These are phyloP conservation scores for Chloromonas sp. DNA, from an alignment of 163 green algal genomes.

Conservation along the genomic window DNA sequence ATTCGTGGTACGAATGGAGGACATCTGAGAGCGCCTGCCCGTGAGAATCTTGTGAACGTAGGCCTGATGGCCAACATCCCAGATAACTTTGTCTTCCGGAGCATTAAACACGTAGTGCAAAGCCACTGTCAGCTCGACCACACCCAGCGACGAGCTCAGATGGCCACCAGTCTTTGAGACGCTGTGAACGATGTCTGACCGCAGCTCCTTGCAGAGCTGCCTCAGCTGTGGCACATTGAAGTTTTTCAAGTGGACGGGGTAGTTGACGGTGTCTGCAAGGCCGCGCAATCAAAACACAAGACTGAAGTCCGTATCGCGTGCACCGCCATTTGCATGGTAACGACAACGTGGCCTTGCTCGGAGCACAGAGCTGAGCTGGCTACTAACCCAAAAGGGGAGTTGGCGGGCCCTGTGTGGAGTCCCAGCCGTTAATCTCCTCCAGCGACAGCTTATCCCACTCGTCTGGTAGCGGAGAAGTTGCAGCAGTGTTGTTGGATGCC, in stretches of 20 bases:
- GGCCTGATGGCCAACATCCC: constrained; percentile 85
- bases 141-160: constrained; percentile 90
- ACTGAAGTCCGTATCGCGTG: neutral
- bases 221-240: constrained; percentile 81
- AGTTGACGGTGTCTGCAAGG: constrained; percentile 85
- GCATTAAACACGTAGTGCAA: constrained; percentile 98
- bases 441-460: constrained; percentile 15
- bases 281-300: neutral
- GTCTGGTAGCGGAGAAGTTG: neutral
- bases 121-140: constrained; percentile 97
- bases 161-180: constrained; percentile 96
- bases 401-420: constrained; percentile 39
- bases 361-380: neutral
- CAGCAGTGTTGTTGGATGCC: constrained; percentile 21
- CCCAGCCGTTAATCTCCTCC: constrained; percentile 66
- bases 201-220: constrained; percentile 83
- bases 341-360: neutral
- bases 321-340: neutral
- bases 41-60: constrained; percentile 99
- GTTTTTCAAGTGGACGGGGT: constrained; percentile 97
- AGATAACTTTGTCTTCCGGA: constrained; percentile 93
- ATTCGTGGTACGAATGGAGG: constrained; percentile 85
- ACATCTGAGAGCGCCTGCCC: constrained; percentile 80
- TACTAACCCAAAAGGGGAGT: constrained; percentile 51
- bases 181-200: constrained; percentile 84